Percentiles rank a stretch among this genome's conserved stretches.
Evolutionary conservation across 345 rosid species (phyloP).

Genomic region (Barbarea vulgaris): DNA sequence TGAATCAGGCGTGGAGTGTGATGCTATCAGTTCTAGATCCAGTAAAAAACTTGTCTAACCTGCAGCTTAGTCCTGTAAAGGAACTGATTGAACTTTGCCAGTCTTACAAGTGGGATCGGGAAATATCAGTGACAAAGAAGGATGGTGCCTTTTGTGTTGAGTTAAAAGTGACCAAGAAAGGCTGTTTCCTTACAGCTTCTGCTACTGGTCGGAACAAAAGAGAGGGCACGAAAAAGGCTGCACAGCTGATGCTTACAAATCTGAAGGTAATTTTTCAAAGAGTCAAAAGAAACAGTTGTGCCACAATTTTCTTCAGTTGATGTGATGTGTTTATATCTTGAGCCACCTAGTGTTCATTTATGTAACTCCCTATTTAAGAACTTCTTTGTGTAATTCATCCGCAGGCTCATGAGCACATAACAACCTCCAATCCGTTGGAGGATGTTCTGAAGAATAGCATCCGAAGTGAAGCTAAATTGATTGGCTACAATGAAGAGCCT

Average conservation of each 20-base stretch:
- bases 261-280: conserved; percentile 71
- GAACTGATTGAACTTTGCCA: conserved; percentile 78
- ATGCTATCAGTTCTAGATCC: conserved; percentile 78
- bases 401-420: conserved; percentile 63
- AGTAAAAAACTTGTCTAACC: conserved; percentile 54
- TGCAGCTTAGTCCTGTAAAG: conserved; percentile 67
- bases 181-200: conserved; percentile 44
- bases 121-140: conserved; percentile 41
- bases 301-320: background rate
- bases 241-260: conserved; percentile 47
- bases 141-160: conserved; percentile 51
- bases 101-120: conserved; percentile 53
- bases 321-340: conserved; percentile 20
- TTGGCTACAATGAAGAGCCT: conserved; percentile 80
- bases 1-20: conserved; percentile 65
- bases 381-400: conserved; percentile 28
- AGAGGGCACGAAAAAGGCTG: conserved; percentile 61
- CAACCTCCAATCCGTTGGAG: conserved; percentile 55
- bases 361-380: conserved; percentile 22
- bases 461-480: conserved; percentile 65
- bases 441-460: conserved; percentile 52
- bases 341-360: conserved; percentile 19
- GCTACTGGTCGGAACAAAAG: conserved; percentile 57
- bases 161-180: conserved; percentile 50
- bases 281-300: conserved; percentile 6